Evolutionary conservation across 345 rosid species (phyloP), one percentile per base, ranked within the genome.

Genomic region (Eucalyptus melliodora): DNA sequence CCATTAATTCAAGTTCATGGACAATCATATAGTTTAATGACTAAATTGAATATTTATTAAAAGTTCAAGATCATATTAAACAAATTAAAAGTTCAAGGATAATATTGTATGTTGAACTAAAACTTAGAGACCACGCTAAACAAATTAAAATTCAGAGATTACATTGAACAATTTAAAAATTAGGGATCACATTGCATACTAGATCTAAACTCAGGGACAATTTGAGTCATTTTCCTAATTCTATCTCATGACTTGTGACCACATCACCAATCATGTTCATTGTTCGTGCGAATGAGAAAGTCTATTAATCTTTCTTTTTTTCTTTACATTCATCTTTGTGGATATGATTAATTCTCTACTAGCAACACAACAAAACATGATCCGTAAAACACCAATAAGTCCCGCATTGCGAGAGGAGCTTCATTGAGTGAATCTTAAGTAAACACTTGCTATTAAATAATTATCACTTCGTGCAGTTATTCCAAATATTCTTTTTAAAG

Each of bases 51-150:
- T 47, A 47, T 47, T 53, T 53, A 7, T 53, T 19, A 8, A 53
- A 53, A 53, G 0, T 19, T 53, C 1, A 53, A 19, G 11, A 53
- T 2, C 59, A 8, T 8, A 53, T 3, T 53, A 17, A 53, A 53
- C 5, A 53, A 53, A 53, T 53, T 53, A 53, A 53, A 53, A 53
- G 5, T 53, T 53, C 0, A 8, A 53, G 0, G 2, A 8, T 53
- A 8, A 53, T 19, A 53, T 8, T 0, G 11, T 26, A 53, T 53
- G 5, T 21, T 53, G 0, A 53, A 53, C 59, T 53, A 53, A 53
- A 53, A 53, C 0, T 53, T 53, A 53, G 59, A 53, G 11, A 19
- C 0, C 11, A 53, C 26, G 2, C 0, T 8, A 2, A 53, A 19
- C 26, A 53, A 53, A 53, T 19, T 4, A 8, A 53, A 53, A 8